Evolutionary conservation across 805 yeast species (phyloP), one percentile per base, ranked within the genome.

Genomic region (Myxozyma geophila): DNA sequence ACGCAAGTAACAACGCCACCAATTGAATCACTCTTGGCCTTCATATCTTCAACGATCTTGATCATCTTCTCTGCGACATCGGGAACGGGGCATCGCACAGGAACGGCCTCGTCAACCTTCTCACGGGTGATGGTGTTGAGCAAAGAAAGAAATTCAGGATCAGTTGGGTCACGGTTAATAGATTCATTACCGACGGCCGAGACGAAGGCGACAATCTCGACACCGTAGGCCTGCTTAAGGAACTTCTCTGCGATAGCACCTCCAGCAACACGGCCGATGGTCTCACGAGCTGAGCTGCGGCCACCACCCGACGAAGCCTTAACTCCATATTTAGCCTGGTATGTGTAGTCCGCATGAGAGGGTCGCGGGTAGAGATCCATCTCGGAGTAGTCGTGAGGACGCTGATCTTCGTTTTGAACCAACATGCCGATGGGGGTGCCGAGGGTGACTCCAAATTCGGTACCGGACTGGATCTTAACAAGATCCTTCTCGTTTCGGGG

Each of bases 1-100:
- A 95, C 98, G 82, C 99, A 95, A 8, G 99, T 95, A 60, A 95
- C 99, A 49, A 93, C 90, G 72, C 99, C 99, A 68, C 99, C 99
- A 70, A 95, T 90, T 56, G 98, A 92, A 78, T 95, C 99, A 71
- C 90, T 83, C 52, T 86, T 77, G 71, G 90, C 97, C 76, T 96
- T 86, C 79, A 87, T 87, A 70, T 88, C 82, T 79, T 92, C 97
- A 63, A 95, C 95, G 52, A 88, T 87, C 76, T 88, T 86, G 63
- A 87, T 87, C 97, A 95, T 93, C 69, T 83, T 82, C 43, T 84
- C 91, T 44, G 90, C 87, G 47, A 86, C 83, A 2, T 79, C 76
- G 4, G 83, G 80, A 70, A 87, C 96, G 3, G 99, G 99, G 78
- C 99, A 95, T 77, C 99, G 87, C 70, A 95, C 88, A 43, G 97